A percentile compares a stretch with the other conserved stretches of the same genome.
phyloP scores from a whole-genome alignment of 768 basidiomycete species.

The Pisolithus microcarpus region DNA sequence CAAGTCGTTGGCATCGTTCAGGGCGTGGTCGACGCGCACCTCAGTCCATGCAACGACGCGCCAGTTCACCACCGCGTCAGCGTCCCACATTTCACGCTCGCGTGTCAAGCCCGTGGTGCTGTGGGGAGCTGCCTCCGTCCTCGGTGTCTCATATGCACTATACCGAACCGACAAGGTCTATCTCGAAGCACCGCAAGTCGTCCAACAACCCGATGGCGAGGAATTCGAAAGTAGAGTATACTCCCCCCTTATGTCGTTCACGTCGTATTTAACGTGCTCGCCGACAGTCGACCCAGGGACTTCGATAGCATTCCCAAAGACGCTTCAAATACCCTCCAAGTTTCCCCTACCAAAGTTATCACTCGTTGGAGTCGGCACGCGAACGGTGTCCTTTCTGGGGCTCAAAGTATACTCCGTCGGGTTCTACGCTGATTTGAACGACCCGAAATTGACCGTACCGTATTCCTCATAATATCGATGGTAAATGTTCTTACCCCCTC shows the following conservation, averaged over 20 bases:
- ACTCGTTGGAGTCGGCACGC: conserved; percentile 77
- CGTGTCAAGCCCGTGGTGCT: conserved; percentile 13
- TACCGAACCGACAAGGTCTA: conserved; percentile 22
- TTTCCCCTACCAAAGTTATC: conserved; percentile 54
- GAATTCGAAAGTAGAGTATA: conserved; percentile 6
- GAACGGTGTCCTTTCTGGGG: conserved; percentile 82
- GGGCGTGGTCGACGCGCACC: neutral
- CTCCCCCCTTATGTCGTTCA: neutral
- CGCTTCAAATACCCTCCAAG: conserved; percentile 57
- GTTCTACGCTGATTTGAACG: conserved; percentile 80
- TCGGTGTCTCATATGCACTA: conserved; percentile 14
- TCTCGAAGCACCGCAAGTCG: conserved; percentile 32
- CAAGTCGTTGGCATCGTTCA: neutral
- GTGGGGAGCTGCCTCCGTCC: conserved; percentile 24
- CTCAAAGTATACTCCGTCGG: conserved; percentile 87
- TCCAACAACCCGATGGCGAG: neutral
- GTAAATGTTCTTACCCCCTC: neutral
- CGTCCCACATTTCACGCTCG: neutral
- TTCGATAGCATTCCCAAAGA: conserved; percentile 64
- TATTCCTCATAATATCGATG: no score
- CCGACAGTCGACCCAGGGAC: conserved; percentile 64
- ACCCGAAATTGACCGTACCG: conserved; percentile 50
- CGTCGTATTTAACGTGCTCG: neutral
- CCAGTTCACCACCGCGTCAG: neutral
- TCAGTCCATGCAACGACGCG: neutral